phyloP scores from a whole-genome alignment of 2,329 filamentous ascomycete species.

The Lecanicillium sp. region DNA sequence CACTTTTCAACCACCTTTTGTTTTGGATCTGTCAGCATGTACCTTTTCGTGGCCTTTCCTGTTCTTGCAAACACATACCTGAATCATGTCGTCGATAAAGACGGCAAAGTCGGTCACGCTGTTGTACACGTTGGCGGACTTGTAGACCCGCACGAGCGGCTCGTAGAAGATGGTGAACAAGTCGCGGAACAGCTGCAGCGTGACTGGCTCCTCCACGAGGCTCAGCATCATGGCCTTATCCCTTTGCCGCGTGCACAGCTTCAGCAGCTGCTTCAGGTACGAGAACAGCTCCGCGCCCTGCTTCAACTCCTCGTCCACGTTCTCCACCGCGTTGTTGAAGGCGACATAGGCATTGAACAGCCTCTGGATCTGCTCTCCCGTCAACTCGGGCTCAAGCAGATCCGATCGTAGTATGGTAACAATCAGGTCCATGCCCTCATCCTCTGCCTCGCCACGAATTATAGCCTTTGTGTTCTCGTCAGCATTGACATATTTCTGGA shows the following conservation, averaged over 20 bases:
- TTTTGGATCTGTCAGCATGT: constrained; percentile 3
- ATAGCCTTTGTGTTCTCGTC: constrained; percentile 66
- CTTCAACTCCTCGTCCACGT: constrained; percentile 79
- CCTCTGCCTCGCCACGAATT: constrained; percentile 65
- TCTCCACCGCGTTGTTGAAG: constrained; percentile 91
- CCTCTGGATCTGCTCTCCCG: constrained; percentile 67
- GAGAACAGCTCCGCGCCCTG: constrained; percentile 89
- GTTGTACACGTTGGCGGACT: constrained; percentile 96
- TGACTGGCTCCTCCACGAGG: constrained; percentile 95
- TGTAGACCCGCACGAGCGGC: constrained; percentile 92
- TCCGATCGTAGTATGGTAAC: constrained; percentile 80
- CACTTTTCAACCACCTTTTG: constrained; percentile 61
- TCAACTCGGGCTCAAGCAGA: constrained; percentile 62
- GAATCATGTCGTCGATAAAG: constrained; percentile 89
- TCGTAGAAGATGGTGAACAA: constrained; percentile 99
- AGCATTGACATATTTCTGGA: constrained; percentile 70
- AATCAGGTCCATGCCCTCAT: constrained; percentile 74
- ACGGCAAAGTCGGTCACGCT: constrained; percentile 93
- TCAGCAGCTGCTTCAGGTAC: constrained; percentile 88
- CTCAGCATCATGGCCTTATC: constrained; percentile 97
- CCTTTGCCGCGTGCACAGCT: constrained; percentile 80
- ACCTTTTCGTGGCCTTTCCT: too few relatives aligned
- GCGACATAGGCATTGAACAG: constrained; percentile 94
- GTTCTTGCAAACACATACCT: constrained; percentile 48
- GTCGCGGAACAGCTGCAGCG: constrained; percentile 89